A percentile compares a stretch with the other conserved stretches of the same genome.
Conservation (phyloP, 2,329 filamentous ascomycete species). For the Pseudogymnoascus sp. region DNA sequence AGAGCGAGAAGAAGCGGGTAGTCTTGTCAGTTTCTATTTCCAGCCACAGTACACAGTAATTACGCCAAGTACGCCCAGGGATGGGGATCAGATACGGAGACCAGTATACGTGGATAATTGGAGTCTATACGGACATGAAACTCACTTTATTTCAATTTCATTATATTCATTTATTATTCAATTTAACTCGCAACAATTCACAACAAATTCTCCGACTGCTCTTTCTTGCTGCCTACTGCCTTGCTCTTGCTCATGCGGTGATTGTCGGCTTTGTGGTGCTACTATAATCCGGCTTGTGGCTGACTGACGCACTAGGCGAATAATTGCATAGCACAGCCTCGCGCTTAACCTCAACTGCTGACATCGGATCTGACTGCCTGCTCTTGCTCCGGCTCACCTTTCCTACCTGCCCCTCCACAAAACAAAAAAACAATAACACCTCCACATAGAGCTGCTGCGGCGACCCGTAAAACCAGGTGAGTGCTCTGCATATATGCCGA, state of each 20-base stretch:
- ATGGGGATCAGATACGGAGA: not conserved
- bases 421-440: not conserved
- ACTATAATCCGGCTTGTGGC: constrained; percentile 4
- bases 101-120: not conserved
- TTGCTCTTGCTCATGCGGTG: not conserved
- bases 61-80: too few species aligned
- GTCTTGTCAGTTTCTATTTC: not conserved
- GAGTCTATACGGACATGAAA: not conserved
- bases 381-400: not conserved
- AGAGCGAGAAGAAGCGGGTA: not conserved
- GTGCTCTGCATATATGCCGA: not conserved
- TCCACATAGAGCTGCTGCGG: constrained; percentile 4
- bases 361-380: not conserved
- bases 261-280: not conserved
- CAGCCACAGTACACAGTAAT: not conserved
- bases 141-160: not conserved
- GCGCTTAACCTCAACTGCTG: constrained; percentile 4
- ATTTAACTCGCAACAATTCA: not conserved
- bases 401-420: not conserved
- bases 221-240: not conserved
- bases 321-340: constrained; percentile 5
- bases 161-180: not conserved
- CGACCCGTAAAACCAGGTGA: not conserved
- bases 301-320: not conserved
- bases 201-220: too few species aligned